Base-by-base conservation (phyloP, 805 yeast genomes). In the Yamadazyma paraphyllophila region DNA sequence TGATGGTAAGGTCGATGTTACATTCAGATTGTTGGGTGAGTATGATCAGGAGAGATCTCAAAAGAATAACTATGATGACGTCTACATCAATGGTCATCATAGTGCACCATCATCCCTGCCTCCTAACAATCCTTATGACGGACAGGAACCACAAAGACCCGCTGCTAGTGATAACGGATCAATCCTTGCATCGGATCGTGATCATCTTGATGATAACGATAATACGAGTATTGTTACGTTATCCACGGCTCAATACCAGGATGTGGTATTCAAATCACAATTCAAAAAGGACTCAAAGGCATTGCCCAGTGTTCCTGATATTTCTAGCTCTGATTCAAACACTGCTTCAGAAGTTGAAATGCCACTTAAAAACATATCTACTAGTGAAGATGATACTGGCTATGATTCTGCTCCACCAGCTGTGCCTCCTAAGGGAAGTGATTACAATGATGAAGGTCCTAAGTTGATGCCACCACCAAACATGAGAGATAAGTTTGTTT, bases 1-100 rank as follows among this genome's bases (percentile, higher is more conserved):
- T 13, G 88, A 88, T 48, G 98, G 97, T 2, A 75, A 78, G 12
- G 95, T 91, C 10, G 74, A 75, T 25, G 88, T 88, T 7, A 61
- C 73, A 1, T 77, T 85, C 51, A 77, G 72, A 50, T 61, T 84
- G n/a, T 45, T 84, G 14, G 94, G 94, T 33, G 87, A 82, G 57
- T 87, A 83, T 58, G 94, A 85, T 56, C 75, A 52, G 7, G 61
- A 52, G n/a, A 52, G 64, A 47, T 80, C 88, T 24, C 63, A 63
- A 40, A 55, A 49, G 0, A 59, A 54, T 11, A 61, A 76, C 36
- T 80, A 62, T 54, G 64, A 66, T 20, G 62, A 72, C 32, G 88
- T 82, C 4, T 74, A 62, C 52, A 65, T 80, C 7, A 24, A 47
- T 10, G 52, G 55, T 10, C 67, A 71, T 10, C 13, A 41, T 13